These are phyloP conservation scores for Neoboletus subvelutipes DNA, from an alignment of 768 basidiomycete species.

Conservation along the genomic window DNA sequence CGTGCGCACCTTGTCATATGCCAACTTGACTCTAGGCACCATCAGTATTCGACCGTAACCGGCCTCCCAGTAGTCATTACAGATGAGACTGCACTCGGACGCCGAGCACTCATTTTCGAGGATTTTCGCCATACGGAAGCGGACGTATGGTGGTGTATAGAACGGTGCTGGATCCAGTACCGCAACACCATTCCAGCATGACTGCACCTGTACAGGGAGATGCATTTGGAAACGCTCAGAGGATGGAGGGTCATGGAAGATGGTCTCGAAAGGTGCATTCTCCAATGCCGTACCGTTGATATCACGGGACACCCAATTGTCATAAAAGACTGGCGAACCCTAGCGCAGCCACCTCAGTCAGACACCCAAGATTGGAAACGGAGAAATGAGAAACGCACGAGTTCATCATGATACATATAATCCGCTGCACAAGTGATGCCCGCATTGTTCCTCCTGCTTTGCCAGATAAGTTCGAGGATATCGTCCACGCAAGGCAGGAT, in stretches of 20 bases:
- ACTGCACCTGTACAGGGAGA: constrained; percentile 93
- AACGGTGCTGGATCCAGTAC: constrained; percentile 94
- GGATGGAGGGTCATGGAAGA: constrained; percentile 84
- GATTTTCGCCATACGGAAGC: constrained; percentile 93
- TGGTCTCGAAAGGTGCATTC: constrained; percentile 92
- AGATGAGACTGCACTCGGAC: constrained; percentile 92
- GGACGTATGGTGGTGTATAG: constrained; percentile 86
- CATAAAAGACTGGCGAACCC: constrained; percentile 93
- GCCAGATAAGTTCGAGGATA: constrained; percentile 96
- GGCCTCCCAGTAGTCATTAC: constrained; percentile 97
- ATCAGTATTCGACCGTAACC: constrained; percentile 97
- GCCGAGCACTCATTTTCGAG: constrained; percentile 91
- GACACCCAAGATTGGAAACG: not conserved
- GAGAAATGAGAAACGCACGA: constrained; percentile 51
- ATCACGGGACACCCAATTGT: constrained; percentile 98
- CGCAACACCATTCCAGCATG: constrained; percentile 98
- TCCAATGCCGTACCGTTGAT: constrained; percentile 98
- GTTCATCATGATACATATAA: constrained; percentile 98
- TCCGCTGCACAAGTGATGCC: constrained; percentile 98
- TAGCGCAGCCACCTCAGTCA: constrained; percentile 18
- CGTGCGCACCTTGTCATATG: constrained; percentile 78
- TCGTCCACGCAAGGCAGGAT: constrained; percentile 98
- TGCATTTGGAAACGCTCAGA: constrained; percentile 85
- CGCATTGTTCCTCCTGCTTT: constrained; percentile 88
- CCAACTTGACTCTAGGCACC: constrained; percentile 95